Conservation (phyloP, 192 early-diverging fungal species). For the Phycomyces blakesleeanus region DNA sequence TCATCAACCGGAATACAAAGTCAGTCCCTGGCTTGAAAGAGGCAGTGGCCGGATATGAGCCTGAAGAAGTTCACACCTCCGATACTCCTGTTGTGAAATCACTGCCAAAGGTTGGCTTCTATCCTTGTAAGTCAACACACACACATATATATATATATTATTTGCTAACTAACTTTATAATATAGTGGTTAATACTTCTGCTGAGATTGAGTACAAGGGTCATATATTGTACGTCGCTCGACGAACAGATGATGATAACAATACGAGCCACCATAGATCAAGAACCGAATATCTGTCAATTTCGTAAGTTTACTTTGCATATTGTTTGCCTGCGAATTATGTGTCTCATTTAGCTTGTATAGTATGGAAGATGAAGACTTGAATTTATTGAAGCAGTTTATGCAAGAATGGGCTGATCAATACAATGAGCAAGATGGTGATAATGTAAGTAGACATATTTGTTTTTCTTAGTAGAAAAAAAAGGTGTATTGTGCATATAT, state of each 20-base stretch:
- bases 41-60: background rate
- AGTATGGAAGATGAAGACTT: conserved; percentile 5
- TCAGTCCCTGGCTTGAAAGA: background rate
- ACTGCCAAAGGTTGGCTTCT: background rate
- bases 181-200: background rate
- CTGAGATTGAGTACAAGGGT: background rate
- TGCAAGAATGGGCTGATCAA: conserved; percentile 23
- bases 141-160: too few relatives aligned
- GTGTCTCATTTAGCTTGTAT: background rate
- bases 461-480: background rate
- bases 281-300: too few relatives aligned
- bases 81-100: background rate
- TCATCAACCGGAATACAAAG: background rate
- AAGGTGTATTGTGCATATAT: background rate
- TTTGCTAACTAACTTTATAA: too few relatives aligned
- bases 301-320: too few relatives aligned
- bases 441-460: conserved; percentile 16
- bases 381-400: conserved; percentile 3
- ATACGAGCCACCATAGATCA: too few relatives aligned
- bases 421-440: conserved; percentile 10
- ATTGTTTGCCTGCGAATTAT: background rate
- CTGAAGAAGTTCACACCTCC: background rate
- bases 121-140: background rate
- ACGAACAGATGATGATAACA: background rate
- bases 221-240: background rate